Evolutionary conservation across 805 yeast genomes (phyloP).

Genomic region (Dipodascus albidus): DNA sequence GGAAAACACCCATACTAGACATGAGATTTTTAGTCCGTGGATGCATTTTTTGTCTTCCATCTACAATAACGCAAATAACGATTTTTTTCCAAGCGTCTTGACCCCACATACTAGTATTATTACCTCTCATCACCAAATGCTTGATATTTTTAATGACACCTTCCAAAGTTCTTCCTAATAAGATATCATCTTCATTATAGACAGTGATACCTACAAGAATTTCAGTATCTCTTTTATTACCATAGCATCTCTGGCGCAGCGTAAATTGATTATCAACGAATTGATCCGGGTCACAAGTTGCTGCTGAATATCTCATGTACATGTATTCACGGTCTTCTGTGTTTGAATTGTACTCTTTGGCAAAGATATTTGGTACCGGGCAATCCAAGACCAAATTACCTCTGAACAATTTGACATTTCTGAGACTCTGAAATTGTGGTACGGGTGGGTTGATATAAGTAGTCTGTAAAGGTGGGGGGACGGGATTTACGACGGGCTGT

Average conservation of each 20-base stretch:
- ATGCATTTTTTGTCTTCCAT: slow-evolving; percentile 74
- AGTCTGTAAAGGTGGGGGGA: slow-evolving; percentile 3
- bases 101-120: slow-evolving; percentile 63
- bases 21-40: slow-evolving; percentile 63
- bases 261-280: slow-evolving; percentile 54
- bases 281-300: slow-evolving; percentile 80
- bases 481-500: no score
- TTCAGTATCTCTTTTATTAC: slow-evolving; percentile 74
- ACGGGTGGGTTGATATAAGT: slow-evolving; percentile 10
- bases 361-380: slow-evolving; percentile 65
- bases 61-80: slow-evolving; percentile 78
- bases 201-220: slow-evolving; percentile 76
- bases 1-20: slow-evolving; percentile 77
- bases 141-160: slow-evolving; percentile 84
- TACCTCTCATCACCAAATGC: slow-evolving; percentile 53
- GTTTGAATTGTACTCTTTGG: slow-evolving; percentile 44
- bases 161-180: slow-evolving; percentile 73
- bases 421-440: slow-evolving; percentile 25
- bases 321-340: slow-evolving; percentile 52
- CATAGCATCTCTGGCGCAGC: slow-evolving; percentile 69
- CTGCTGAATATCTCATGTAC: slow-evolving; percentile 88
- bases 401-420: slow-evolving; percentile 42
- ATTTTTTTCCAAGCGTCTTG: slow-evolving; percentile 84
- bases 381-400: slow-evolving; percentile 84
- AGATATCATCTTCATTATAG: slow-evolving; percentile 82